These are phyloP conservation scores for Amaranthus hypochondriacus DNA, from an alignment of 148 eudicot genomes.

Conservation along the genomic window DNA sequence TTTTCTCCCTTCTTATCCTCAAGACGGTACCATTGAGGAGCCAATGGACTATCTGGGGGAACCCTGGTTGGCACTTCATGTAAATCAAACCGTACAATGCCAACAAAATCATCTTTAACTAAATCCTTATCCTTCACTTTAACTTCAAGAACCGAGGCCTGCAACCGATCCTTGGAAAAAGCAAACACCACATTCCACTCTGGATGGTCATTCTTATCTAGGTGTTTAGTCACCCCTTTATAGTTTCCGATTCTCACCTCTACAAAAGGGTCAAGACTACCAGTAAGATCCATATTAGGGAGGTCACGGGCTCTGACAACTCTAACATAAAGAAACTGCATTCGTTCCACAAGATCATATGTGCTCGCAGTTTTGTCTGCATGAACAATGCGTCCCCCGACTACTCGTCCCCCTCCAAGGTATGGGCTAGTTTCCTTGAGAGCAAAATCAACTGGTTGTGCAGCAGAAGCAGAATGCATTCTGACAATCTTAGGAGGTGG, in stretches of 20 bases:
- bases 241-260: conserved; percentile 87
- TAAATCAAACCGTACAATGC: conserved; percentile 73
- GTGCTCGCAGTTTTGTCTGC: conserved; percentile 62
- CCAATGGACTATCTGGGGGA: conserved; percentile 95
- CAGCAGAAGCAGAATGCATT: conserved; percentile 63
- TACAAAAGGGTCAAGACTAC: conserved; percentile 87
- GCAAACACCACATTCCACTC: conserved; percentile 92
- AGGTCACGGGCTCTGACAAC: conserved; percentile 95
- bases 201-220: conserved; percentile 81
- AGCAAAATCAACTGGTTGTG: conserved; percentile 85
- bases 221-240: conserved; percentile 82
- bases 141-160: conserved; percentile 79
- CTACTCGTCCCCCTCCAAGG: conserved; percentile 93
- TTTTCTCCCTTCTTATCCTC: conserved; percentile 78
- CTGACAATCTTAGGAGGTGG: conserved; percentile 68
- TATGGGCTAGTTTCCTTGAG: conserved; percentile 95
- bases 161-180: conserved; percentile 82
- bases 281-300: conserved; percentile 83
- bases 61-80: conserved; percentile 85
- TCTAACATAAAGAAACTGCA: conserved; percentile 84
- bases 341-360: conserved; percentile 86
- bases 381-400: conserved; percentile 80
- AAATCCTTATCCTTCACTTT: conserved; percentile 85
- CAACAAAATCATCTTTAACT: conserved; percentile 86
- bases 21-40: conserved; percentile 94